Percentiles rank a stretch among this genome's conserved stretches.
Evolutionary conservation across 1,284 basidiomycete genomes (phyloP).

Genomic region (Leccinum huronense): DNA sequence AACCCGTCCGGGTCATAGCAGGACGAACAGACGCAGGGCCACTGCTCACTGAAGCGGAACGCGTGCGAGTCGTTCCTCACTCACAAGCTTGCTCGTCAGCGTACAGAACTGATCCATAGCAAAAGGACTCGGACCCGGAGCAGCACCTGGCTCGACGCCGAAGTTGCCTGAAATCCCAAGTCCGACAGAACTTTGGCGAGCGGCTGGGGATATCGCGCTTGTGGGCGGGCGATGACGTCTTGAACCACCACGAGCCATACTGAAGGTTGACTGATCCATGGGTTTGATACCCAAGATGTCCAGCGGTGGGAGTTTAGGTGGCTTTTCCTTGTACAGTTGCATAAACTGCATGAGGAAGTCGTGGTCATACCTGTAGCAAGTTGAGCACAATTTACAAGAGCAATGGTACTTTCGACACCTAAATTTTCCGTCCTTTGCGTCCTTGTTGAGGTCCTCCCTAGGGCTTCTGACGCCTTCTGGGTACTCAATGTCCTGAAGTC

Average conservation of each 20-base stretch:
- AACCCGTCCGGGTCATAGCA: constrained; percentile 69
- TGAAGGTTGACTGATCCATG: constrained; percentile 50
- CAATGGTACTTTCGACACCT: constrained; percentile 34
- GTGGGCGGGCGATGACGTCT: constrained; percentile 48
- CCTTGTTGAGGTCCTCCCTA: constrained; percentile 79
- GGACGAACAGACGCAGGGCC: constrained; percentile 46
- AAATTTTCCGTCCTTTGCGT: constrained; percentile 87
- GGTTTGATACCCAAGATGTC: constrained; percentile 91
- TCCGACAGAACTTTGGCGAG: constrained; percentile 55
- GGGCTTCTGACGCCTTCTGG: constrained; percentile 85
- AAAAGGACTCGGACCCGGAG: constrained; percentile 42
- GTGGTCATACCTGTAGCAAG: constrained; percentile 85
- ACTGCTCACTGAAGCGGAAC: constrained; percentile 47
- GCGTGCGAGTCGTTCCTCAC: constrained; percentile 58
- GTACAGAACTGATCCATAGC: constrained; percentile 77
- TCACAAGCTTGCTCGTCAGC: constrained; percentile 57
- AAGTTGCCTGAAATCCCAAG: constrained; percentile 48
- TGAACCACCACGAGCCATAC: constrained; percentile 61
- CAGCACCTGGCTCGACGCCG: constrained; percentile 42
- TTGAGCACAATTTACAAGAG: neutral
- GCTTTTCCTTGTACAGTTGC: constrained; percentile 93
- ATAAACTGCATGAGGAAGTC: constrained; percentile 99
- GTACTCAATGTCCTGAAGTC: constrained; percentile 78
- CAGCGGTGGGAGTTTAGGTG: constrained; percentile 84
- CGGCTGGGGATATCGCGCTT: constrained; percentile 40